Conservation (phyloP, 352 stramenopile species). For the Phytophthora ohioensis region DNA sequence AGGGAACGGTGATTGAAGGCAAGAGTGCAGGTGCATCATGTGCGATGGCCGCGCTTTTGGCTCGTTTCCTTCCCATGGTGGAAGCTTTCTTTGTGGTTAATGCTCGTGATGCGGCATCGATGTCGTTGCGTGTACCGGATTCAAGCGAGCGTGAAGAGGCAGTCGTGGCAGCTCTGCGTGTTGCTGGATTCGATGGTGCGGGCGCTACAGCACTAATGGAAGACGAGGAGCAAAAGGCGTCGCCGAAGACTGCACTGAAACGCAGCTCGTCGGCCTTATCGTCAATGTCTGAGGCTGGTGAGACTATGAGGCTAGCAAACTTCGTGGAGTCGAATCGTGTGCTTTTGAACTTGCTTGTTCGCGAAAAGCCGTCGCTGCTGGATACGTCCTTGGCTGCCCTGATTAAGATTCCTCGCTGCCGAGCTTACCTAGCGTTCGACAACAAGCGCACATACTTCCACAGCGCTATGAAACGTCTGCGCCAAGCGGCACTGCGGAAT, state of each 20-base stretch:
- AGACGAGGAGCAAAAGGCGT: constrained; percentile 40
- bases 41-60: constrained; percentile 95
- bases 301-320: constrained; percentile 80
- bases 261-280: constrained; percentile 51
- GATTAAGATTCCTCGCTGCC: constrained; percentile 96
- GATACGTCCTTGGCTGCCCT: constrained; percentile 96
- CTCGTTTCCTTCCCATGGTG: constrained; percentile 97
- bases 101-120: constrained; percentile 85
- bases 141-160: constrained; percentile 82
- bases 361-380: constrained; percentile 96
- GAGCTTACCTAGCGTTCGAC: constrained; percentile 98
- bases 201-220: constrained; percentile 41
- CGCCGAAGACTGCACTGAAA: constrained; percentile 40
- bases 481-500: constrained; percentile 81
- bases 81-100: constrained; percentile 99
- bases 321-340: constrained; percentile 97
- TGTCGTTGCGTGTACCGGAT: constrained; percentile 78
- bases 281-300: constrained; percentile 55
- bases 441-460: constrained; percentile 99
- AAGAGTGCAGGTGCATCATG: constrained; percentile 90
- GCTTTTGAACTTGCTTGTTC: constrained; percentile 97
- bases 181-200: constrained; percentile 63
- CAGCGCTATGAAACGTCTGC: constrained; percentile 93
- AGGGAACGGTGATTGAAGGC: constrained; percentile 87
- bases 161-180: constrained; percentile 74